A percentile compares a stretch with the other conserved stretches of the same genome.
These are phyloP conservation scores for Picochlorum sp. DNA, from an alignment of 139 green algal genomes.

Conservation along the genomic window DNA sequence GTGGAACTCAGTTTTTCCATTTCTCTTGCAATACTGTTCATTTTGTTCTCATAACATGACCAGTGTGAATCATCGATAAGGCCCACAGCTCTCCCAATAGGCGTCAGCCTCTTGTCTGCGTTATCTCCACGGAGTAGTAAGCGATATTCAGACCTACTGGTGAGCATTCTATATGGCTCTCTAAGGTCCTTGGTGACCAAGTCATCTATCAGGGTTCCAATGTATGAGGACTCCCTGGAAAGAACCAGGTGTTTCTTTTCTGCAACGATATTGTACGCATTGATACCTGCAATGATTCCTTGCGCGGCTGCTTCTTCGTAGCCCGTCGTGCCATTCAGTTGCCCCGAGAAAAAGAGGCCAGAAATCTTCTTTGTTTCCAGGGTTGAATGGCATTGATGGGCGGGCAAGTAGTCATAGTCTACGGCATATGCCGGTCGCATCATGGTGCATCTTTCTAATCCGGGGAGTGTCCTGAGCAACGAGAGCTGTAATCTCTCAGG, in stretches of 20 bases:
- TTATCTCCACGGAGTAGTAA: conserved; percentile 92
- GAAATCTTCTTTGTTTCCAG: conserved; percentile 85
- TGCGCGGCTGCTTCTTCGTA: conserved; percentile 94
- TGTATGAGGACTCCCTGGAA: conserved; percentile 69
- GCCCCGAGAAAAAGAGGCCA: conserved; percentile 92
- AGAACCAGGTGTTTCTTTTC: conserved; percentile 44
- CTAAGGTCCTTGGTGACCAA: conserved; percentile 92
- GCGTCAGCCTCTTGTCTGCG: conserved; percentile 85
- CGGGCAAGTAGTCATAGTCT: conserved; percentile 98
- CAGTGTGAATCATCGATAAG: conserved; percentile 77
- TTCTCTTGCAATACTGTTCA: conserved; percentile 60
- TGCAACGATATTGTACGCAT: conserved; percentile 67
- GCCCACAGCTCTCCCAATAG: conserved; percentile 72
- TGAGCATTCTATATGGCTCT: conserved; percentile 97
- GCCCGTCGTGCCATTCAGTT: conserved; percentile 97
- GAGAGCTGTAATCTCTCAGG: conserved; percentile 86
- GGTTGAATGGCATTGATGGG: conserved; percentile 76
- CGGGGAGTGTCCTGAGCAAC: conserved; percentile 87
- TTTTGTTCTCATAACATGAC: conserved; percentile 53
- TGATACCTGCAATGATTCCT: conserved; percentile 84
- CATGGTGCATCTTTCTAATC: conserved; percentile 76
- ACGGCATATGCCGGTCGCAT: conserved; percentile 93
- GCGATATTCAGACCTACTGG: conserved; percentile 80
- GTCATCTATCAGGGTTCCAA: conserved; percentile 94
- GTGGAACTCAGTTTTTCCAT: conserved; percentile 47